Conservation (phyloP, 331 rosid species). For the Malus hybrid region DNA sequence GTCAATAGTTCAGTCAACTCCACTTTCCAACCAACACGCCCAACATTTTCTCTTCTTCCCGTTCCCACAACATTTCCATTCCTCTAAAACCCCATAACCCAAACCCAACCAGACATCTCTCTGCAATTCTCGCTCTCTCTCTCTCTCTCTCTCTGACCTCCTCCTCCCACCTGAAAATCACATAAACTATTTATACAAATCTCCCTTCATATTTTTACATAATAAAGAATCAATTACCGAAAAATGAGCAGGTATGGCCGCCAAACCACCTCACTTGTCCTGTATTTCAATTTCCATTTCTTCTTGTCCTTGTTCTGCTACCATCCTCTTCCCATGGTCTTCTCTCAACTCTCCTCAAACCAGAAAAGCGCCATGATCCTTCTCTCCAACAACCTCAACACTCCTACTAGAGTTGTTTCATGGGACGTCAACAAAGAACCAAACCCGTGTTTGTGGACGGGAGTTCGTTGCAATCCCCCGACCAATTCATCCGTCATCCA, state of each 20-base stretch:
- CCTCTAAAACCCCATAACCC: too few relatives aligned
- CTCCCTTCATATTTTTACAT: too few relatives aligned
- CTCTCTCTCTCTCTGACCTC: too few relatives aligned
- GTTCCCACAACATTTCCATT: too few relatives aligned
- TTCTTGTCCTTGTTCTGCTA: conserved; percentile 16
- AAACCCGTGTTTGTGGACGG: conserved; percentile 61
- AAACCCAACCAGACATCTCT: too few relatives aligned
- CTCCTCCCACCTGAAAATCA: too few relatives aligned
- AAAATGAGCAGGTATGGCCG: conserved; percentile 31
- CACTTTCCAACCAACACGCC: too few relatives aligned
- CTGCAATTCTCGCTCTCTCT: too few relatives aligned
- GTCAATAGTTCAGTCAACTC: too few relatives aligned
- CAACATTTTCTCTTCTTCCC: too few relatives aligned
- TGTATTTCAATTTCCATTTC: conserved; percentile 8
- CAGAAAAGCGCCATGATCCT: conserved; percentile 30
- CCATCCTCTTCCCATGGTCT: conserved; percentile 19
- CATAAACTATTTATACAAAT: too few relatives aligned
- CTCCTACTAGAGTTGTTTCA: not conserved
- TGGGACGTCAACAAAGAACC: conserved; percentile 25
- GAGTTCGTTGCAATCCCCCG: conserved; percentile 35
- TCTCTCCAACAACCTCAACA: conserved; percentile 16
- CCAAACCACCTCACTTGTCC: not conserved
- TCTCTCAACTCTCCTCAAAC: conserved; percentile 29
- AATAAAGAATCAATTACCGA: too few relatives aligned
- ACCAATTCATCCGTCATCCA: conserved; percentile 19